Base-by-base conservation (phyloP, 139 green algal genomes). In the Auxenochlorella protothecoides region DNA sequence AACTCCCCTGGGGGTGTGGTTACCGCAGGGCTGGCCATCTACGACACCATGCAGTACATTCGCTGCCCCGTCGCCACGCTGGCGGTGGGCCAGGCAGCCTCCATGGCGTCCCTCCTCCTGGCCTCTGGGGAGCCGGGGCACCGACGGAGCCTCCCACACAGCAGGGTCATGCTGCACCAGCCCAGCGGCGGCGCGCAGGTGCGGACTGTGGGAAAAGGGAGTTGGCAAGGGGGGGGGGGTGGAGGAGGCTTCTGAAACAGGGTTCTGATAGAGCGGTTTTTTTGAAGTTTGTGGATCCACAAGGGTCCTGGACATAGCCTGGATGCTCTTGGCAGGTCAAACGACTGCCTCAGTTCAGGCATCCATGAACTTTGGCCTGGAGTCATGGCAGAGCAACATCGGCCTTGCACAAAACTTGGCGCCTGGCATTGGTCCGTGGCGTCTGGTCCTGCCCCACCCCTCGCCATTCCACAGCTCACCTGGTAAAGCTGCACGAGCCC, bases 21-120 rank as follows among this genome's bases (percentile, higher is more conserved):
- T 27, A 98, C 92, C 6, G 81, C 92, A 3, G 91, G 93, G 2
- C 81, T 99, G 54, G 94, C 94, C 5, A 97, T 99, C 7, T 99
- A 99, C 66, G 94, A 99, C 83, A 97, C 94, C 2, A 99, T 98
- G 94, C 91, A 96, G 86, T 98, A 98, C 79, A 88, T 98, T 57
- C 74, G 78, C 11, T 92, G 85, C 74, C 92, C 93, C 52, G 88
- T 98, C 69, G 84, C 74, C 76, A 98, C 94, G 0, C 75, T 98
- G n/a, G 95, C 90, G 65, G 73, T 98, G 4, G 93, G 93, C 0
- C 94, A 98, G 76, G 93, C 93, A 5, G 85, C 84, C 5, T 93
- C 84, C 54, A 99, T 99, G 94, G 94, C 87, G 0, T 96, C 89
- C 0, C 78, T 98, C 68, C 85, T 98, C 66, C 84, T 98, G 6